Conservation (phyloP, 2,329 filamentous ascomycete genomes). For the Pseudocercospora musae region DNA sequence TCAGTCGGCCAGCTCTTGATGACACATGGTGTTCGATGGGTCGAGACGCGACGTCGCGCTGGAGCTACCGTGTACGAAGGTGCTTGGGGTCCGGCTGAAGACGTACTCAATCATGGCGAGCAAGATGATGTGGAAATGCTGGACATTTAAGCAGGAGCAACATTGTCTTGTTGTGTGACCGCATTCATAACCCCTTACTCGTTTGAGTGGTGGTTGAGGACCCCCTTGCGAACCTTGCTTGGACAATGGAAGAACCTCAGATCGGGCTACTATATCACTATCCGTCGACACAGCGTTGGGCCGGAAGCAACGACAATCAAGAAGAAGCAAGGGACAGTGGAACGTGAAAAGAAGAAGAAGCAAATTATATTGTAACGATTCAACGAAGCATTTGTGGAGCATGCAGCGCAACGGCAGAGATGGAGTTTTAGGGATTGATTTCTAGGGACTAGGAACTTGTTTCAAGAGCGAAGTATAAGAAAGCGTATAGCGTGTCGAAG, state of each 20-base stretch:
- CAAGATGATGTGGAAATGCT: constrained; percentile 57
- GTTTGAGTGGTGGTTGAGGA: neutral
- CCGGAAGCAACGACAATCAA: neutral
- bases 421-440: constrained; percentile 2
- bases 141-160: constrained; percentile 41
- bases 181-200: constrained; percentile 3
- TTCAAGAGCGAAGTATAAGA: constrained; percentile 1
- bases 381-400: constrained; percentile 5
- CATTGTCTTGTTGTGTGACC: constrained; percentile 1
- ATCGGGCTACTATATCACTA: neutral
- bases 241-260: constrained; percentile 1
- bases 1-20: constrained; percentile 69
- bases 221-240: constrained; percentile 5
- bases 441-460: neutral
- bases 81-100: constrained; percentile 81
- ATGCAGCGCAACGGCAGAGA: constrained; percentile 1
- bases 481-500: neutral
- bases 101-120: constrained; percentile 53
- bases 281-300: neutral
- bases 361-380: constrained; percentile 1
- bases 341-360: neutral
- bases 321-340: neutral
- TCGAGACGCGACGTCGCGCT: constrained; percentile 70
- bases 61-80: constrained; percentile 96
- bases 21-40: constrained; percentile 75